Evolutionary conservation across 495 filamentous ascomycete species (phyloP).

Genomic region (Penicillium dipodomyicola): DNA sequence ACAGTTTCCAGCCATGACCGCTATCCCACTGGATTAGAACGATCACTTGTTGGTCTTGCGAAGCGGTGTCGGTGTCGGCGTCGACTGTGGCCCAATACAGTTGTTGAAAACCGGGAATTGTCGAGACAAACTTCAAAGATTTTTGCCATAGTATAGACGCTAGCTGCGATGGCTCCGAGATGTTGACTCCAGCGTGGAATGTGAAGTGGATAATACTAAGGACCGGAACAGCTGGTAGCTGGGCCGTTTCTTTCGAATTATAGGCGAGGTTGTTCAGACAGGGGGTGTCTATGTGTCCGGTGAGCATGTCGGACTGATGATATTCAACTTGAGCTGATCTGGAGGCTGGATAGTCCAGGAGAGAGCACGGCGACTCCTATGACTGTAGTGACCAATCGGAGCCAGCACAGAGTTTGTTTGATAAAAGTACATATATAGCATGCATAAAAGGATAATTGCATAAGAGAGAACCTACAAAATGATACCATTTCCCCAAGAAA

Average conservation of each 20-base stretch:
- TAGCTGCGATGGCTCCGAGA: slow-evolving; percentile 6
- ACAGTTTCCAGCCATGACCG: slow-evolving; percentile 12
- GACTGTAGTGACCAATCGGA: too few species aligned
- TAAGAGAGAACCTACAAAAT: not conserved
- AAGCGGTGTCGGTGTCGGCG: too few species aligned
- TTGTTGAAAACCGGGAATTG: too few species aligned
- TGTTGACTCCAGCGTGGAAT: slow-evolving; percentile 11
- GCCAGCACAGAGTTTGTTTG: not conserved
- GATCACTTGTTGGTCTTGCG: slow-evolving; percentile 6
- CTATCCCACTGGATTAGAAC: slow-evolving; percentile 15
- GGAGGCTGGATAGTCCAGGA: too few species aligned
- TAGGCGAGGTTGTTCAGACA: too few species aligned
- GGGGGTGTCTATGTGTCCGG: too few species aligned
- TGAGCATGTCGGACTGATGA: too few species aligned
- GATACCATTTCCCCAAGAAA: not conserved
- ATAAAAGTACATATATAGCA: not conserved
- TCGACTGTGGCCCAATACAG: too few species aligned
- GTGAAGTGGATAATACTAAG: slow-evolving; percentile 14
- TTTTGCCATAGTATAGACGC: not conserved
- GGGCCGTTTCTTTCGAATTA: too few species aligned
- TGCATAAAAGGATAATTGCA: not conserved
- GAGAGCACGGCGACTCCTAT: too few species aligned
- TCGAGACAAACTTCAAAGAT: too few species aligned
- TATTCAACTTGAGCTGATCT: too few species aligned
- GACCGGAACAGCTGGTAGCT: not conserved